Base-by-base conservation (phyloP, 2,329 filamentous ascomycete species). In the Aspergillus sp. region DNA sequence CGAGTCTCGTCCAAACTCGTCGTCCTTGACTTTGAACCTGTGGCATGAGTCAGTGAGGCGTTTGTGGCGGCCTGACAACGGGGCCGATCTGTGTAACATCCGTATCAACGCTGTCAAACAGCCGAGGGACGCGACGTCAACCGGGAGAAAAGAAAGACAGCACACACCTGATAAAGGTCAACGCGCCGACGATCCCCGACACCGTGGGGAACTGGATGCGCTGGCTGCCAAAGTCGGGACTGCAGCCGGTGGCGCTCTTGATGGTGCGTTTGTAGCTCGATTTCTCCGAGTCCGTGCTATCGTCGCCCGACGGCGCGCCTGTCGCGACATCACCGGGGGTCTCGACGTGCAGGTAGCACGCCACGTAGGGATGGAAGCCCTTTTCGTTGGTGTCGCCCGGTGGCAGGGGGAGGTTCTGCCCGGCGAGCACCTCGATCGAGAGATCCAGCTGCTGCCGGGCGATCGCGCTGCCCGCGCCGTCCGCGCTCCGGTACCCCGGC, bases 1-100 rank as follows among this genome's bases (percentile, higher is more conserved):
- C 54, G 88, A 82, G 64, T 97, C 91, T 57, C 82, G 81, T 3
- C 87, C 85, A 59, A 92, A 83, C 70, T 93, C 88, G 61, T 96
- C 88, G 68, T 97, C 90, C 71, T 91, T 88, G 60, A 97, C 80
- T 63, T 95, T 91, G 77, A 97, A 89, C 60, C 84, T 86, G 50
- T 38, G 25, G 46, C 10, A 10, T 16, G 40, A 2, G 11, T 54
- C 31, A 45, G 47, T 45, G 32, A 46, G 13, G 21, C 23, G 3
- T 5, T 14, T 17, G 31, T 44, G 19, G 17, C 36, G 31, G n/a
- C 13, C 43, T 23, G 9, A 21, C 48, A 56, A 58, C 49, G 56
- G 51, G 48, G n/a, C 17, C 36, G 17, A 21, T 16, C 36, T 36
- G 9, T 47, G 45, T 47, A 16, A 45, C 25, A 45, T 17, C 16